These are phyloP conservation scores for Diaporthe sp. DNA, from an alignment of 2,329 filamentous ascomycete species.

Conservation along the genomic window DNA sequence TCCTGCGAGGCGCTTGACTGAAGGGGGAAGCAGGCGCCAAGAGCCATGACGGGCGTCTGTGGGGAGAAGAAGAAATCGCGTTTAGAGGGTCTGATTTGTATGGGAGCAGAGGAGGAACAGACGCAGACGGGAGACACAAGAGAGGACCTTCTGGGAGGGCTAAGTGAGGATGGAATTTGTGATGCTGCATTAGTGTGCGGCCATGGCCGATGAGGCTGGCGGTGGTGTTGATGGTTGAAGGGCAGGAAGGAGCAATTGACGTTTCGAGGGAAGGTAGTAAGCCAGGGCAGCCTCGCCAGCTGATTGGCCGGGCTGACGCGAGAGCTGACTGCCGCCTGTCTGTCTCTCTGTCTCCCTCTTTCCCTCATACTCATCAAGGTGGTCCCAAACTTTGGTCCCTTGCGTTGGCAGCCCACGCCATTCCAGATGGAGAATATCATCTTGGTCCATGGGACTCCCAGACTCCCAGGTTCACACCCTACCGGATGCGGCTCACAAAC, in stretches of 20 bases:
- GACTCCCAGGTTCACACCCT: no score
- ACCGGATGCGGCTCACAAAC: no score
- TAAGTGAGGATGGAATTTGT: neutral
- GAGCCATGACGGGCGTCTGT: slow-evolving; percentile 3
- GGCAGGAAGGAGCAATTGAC: slow-evolving; percentile 8
- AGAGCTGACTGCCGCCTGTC: slow-evolving; percentile 2
- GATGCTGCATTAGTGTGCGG: slow-evolving; percentile 16
- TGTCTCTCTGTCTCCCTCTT: neutral
- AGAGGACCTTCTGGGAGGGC: neutral
- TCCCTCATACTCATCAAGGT: neutral
- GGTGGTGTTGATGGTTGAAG: neutral
- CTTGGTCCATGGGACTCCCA: neutral
- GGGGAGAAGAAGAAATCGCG: neutral
- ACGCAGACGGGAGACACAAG: neutral
- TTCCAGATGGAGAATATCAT: neutral
- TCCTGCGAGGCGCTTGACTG: slow-evolving; percentile 13
- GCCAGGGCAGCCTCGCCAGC: neutral
- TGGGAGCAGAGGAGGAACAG: neutral
- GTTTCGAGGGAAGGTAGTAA: neutral
- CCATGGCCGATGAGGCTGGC: neutral
- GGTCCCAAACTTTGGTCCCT: slow-evolving; percentile 27
- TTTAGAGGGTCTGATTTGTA: neutral
- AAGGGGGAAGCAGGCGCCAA: neutral
- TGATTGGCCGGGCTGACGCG: slow-evolving; percentile 27
- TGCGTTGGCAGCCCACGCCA: slow-evolving; percentile 10